A percentile compares a stretch with the other conserved stretches of the same genome.
Evolutionary conservation across 1,284 basidiomycete species (phyloP).

Genomic region (Marasmius sp.): DNA sequence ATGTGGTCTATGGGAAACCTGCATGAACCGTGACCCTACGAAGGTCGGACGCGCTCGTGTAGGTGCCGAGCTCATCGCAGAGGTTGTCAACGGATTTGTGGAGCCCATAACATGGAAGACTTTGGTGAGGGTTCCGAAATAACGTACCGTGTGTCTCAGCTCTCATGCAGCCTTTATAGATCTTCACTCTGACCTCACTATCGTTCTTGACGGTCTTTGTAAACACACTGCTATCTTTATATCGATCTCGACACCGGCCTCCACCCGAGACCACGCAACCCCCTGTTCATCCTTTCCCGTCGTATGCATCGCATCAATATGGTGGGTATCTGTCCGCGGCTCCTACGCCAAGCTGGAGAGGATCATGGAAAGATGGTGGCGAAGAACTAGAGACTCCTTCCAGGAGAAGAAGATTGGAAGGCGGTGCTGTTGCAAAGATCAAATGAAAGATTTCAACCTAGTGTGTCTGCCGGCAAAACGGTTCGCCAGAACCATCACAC

Average conservation of each 20-base stretch:
- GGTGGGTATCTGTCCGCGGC: conserved; percentile 47
- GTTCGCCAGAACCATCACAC: too few relatives aligned
- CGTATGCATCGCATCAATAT: conserved; percentile 46
- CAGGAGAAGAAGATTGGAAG: conserved; percentile 62
- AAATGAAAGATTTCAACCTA: conserved; percentile 30
- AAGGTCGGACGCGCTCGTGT: conserved; percentile 88
- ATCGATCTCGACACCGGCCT: conserved; percentile 61
- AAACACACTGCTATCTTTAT: conserved; percentile 78
- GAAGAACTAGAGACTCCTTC: conserved; percentile 48
- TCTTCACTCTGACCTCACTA: conserved; percentile 77
- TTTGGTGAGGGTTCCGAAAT: conserved; percentile 54
- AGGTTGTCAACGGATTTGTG: conserved; percentile 94
- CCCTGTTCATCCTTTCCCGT: conserved; percentile 38
- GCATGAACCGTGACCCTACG: conserved; percentile 92
- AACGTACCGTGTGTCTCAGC: conserved; percentile 62
- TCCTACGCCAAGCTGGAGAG: conserved; percentile 46
- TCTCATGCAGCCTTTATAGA: conserved; percentile 55
- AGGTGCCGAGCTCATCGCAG: conserved; percentile 92
- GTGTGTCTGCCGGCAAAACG: background rate
- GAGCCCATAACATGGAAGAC: conserved; percentile 98
- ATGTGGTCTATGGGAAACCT: conserved; percentile 90
- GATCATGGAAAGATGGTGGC: conserved; percentile 31
- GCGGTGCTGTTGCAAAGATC: conserved; percentile 59
- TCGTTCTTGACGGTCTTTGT: conserved; percentile 81
- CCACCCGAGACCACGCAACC: conserved; percentile 23